Base-by-base conservation (phyloP, 2,329 filamentous ascomycete genomes). In the Colletotrichum sublineola region DNA sequence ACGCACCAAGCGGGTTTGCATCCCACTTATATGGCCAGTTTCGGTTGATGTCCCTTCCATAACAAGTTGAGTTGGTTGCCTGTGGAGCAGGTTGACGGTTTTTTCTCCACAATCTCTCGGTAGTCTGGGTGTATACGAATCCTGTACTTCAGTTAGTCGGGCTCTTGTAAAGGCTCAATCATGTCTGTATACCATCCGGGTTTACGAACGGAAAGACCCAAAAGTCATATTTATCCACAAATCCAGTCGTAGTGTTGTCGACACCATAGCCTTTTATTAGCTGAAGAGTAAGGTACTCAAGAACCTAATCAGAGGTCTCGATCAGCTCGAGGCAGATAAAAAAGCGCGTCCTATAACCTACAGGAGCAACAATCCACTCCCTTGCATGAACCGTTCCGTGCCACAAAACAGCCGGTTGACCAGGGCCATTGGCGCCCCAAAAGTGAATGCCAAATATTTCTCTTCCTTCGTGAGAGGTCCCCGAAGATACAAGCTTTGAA, bases 371-470 rank as follows among this genome's bases (percentile, higher is more conserved):
- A 57, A 88, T 87, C 87, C 87, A 88, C 79, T 88, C 86, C 56
- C 87, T 80, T 5, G 86, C 85, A 75, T 89, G 86, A 1, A 87
- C 85, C 57, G 84, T 88, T 29, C 84, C 83, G 67, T 88, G 86
- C 74, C 84, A 84, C n/a, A 88, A 79, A 38, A 87, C 78, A 24
- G 84, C 86, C 33, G 85, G 84, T 76, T 86, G 86, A 29, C 75
- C 78, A n/a, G 80, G 81, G 1, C 82, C 81, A 14, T 76, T 78
- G 1, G 77, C 77, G 9, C 86, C 86, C 78, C 81, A 88, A 36
- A 88, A 79, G 73, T 88, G 86, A 58, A 88, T 75, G 0, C 90
- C 92, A 29, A 88, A 87, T 56, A 94, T 93, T 70, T 81, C 77
- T 44, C 85, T 79, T 8, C 84, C 85, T 74, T 86, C 77, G 44